phyloP scores from a whole-genome alignment of 176 grass and related monocot genomes.

The Tillandsia fasciculata region DNA sequence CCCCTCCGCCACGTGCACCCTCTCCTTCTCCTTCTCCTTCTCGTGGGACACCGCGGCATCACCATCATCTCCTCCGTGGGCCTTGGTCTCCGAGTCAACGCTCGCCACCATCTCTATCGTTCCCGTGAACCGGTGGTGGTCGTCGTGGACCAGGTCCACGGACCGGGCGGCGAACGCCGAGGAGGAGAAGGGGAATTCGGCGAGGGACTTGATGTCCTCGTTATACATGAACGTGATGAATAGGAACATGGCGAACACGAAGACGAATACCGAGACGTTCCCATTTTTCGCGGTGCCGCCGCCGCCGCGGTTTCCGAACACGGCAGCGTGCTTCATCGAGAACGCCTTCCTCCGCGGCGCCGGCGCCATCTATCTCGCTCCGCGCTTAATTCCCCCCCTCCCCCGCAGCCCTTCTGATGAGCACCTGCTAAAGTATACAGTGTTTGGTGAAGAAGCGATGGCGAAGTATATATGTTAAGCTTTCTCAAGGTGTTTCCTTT shows the following conservation, averaged over 20 bases:
- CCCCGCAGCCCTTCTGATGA: no score
- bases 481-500: no score
- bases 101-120: slow-evolving; percentile 11
- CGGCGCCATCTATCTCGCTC: no score
- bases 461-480: no score
- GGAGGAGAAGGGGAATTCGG: slow-evolving; percentile 71
- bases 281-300: slow-evolving; percentile 49
- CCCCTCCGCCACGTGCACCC: slow-evolving; percentile 43
- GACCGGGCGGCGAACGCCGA: background rate
- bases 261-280: slow-evolving; percentile 47
- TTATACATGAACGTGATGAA: slow-evolving; percentile 91
- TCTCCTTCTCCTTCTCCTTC: slow-evolving; percentile 27
- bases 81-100: slow-evolving; percentile 23
- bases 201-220: slow-evolving; percentile 88
- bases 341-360: slow-evolving; percentile 16
- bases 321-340: slow-evolving; percentile 50
- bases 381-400: no score
- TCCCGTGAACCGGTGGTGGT: background rate
- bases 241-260: slow-evolving; percentile 66
- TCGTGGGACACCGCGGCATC: background rate
- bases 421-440: no score
- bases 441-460: no score
- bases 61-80: slow-evolving; percentile 46
- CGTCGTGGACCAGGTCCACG: background rate
- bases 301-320: slow-evolving; percentile 4